Evolutionary conservation across 1,284 basidiomycete genomes (phyloP), one percentile per base, ranked within the genome.

Genomic region (Boletus subluridellus): DNA sequence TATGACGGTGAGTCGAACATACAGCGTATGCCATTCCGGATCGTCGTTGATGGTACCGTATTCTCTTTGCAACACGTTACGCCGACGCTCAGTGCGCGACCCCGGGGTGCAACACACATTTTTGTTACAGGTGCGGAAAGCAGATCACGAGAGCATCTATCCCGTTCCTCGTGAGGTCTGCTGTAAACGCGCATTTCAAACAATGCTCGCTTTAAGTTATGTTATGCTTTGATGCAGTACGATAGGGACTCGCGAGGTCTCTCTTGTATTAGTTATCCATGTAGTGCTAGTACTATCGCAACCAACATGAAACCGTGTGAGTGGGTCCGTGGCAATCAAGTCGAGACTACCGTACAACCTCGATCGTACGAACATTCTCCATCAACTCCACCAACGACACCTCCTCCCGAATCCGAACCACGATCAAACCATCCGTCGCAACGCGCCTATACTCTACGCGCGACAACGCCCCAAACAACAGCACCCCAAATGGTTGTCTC

Each of bases 71-170:
- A n/a, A 49, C 34, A 1, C 21, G 21, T 21, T 21, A 21, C 21
- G 11, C 30, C 37, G n/a, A 34, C 17, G 5, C 30, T 35, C 48
- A 86, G 84, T 87, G 85, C 63, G 73, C 71, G 49, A 69, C 79
- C 0, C 83, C 82, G 2, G 81, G 78, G n/a, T 87, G 85, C 65
- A 85, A 83, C 66, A 79, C 77, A 15, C 84, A 86, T 63, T 86
- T 86, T 63, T 86, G 85, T 63, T 87, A 87, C 61, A 61, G 66
- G 24, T 87, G 84, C 60, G 84, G 84, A 6, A 69, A 74, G 30
- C 64, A 70, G 21, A 85, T 86, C 60, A 76, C 82, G 34, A 77
- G 76, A 54, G 80, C 82, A 5, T 77, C 76, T 0, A 62, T 75
- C 21, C 72, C 71, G 34, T 59, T 66, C 12, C 80, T 82, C 35